Conservation (phyloP, 2,329 filamentous ascomycete genomes). For the Fulvia fulva region DNA sequence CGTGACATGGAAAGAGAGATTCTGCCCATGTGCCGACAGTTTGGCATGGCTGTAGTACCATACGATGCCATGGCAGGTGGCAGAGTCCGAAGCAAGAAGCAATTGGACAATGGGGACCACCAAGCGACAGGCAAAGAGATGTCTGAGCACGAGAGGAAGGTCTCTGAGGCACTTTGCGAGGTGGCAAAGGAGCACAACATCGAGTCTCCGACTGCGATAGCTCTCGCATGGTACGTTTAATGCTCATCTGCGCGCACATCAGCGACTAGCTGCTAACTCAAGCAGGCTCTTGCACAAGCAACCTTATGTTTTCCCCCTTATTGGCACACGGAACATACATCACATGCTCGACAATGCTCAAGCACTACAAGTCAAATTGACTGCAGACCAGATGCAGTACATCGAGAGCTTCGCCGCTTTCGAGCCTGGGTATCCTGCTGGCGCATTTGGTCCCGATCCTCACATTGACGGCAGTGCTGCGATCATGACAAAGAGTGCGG, state of each 20-base stretch:
- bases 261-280: too few species aligned
- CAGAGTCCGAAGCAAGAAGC: slow-evolving; percentile 42
- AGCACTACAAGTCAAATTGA: slow-evolving; percentile 59
- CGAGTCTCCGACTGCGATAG: slow-evolving; percentile 30
- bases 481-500: too few species aligned
- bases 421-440: slow-evolving; percentile 67
- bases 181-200: slow-evolving; percentile 55
- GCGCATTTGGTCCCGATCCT: too few species aligned
- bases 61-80: slow-evolving; percentile 51
- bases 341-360: slow-evolving; percentile 69
- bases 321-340: slow-evolving; percentile 65
- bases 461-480: too few species aligned
- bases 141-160: slow-evolving; percentile 46
- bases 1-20: slow-evolving; percentile 45
- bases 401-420: slow-evolving; percentile 62
- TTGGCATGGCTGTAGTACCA: slow-evolving; percentile 48
- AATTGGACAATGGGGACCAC: slow-evolving; percentile 42
- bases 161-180: slow-evolving; percentile 57
- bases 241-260: too few species aligned
- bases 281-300: slow-evolving; percentile 67
- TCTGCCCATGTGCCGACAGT: slow-evolving; percentile 41
- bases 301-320: slow-evolving; percentile 52
- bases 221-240: too few species aligned
- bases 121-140: slow-evolving; percentile 25
- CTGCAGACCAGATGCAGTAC: slow-evolving; percentile 58